These are phyloP conservation scores for Fusarium aywerte DNA, from an alignment of 2,329 filamentous ascomycete genomes.

Conservation along the genomic window DNA sequence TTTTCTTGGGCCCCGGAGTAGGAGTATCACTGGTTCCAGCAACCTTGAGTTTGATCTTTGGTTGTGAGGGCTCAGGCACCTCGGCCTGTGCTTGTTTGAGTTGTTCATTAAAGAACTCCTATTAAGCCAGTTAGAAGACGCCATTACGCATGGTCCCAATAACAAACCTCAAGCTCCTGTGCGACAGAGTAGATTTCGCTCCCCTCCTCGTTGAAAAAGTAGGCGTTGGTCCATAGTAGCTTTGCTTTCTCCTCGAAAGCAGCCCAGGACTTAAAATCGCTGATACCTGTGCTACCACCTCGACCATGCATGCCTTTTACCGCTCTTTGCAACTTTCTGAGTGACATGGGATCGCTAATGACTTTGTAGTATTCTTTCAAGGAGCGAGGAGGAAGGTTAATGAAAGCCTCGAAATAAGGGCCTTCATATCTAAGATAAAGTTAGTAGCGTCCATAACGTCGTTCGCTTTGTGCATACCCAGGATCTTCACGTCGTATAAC, in stretches of 20 bases:
- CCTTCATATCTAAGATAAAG: slow-evolving; percentile 69
- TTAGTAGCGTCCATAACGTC: slow-evolving; percentile 22
- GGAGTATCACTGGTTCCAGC: slow-evolving; percentile 58
- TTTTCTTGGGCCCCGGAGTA: slow-evolving; percentile 65
- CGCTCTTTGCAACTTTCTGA: slow-evolving; percentile 80
- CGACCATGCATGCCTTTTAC: slow-evolving; percentile 79
- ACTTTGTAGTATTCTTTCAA: slow-evolving; percentile 88
- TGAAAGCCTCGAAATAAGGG: slow-evolving; percentile 76
- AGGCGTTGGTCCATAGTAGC: slow-evolving; percentile 88
- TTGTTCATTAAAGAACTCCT: slow-evolving; percentile 76
- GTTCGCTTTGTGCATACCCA: slow-evolving; percentile 56
- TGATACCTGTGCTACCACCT: slow-evolving; percentile 69
- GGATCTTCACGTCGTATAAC: slow-evolving; percentile 75
- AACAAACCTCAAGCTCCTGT: slow-evolving; percentile 77
- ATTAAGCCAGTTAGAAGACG: slow-evolving; percentile 26
- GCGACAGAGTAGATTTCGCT: slow-evolving; percentile 85
- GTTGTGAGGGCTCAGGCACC: slow-evolving; percentile 76
- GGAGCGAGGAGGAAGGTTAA: slow-evolving; percentile 78
- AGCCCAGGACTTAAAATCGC: slow-evolving; percentile 83
- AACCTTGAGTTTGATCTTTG: slow-evolving; percentile 85
- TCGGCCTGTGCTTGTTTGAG: slow-evolving; percentile 77
- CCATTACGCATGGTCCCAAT: neutral
- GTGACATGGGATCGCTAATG: slow-evolving; percentile 82
- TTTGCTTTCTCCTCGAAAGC: slow-evolving; percentile 82
- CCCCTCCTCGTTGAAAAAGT: slow-evolving; percentile 90